Base-by-base conservation (phyloP, 2,329 filamentous ascomycete genomes). In the Alternaria metachromatica region DNA sequence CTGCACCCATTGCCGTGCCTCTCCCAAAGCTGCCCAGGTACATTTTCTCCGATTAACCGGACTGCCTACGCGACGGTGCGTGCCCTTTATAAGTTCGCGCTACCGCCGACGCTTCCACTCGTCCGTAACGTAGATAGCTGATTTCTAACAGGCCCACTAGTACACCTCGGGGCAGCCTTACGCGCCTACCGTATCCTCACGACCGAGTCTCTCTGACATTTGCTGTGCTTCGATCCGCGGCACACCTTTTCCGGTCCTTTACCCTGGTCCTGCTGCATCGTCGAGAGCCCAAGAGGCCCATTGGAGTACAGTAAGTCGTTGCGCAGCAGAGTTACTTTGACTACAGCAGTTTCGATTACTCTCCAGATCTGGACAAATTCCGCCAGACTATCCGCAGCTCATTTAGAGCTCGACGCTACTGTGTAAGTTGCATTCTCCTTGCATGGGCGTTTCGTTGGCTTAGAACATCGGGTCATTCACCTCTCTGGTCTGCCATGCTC, bases 81-180 rank as follows among this genome's bases (percentile, higher is more conserved):
- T 65, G 65, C 54, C 59, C 56, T 68, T 68, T 68, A 66, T 65
- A 75, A 72, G 55, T 71, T 72, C 69, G 63, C 70, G 68, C 66
- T 72, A 66, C 69, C 64, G 67, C 67, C 64, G 65, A 59, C 61
- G 65, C 76, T 79, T 79, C 78, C 78, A 75, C 75, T 78, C 75
- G 77, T 78, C 78, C 78, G 78, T 69, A 70, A 70, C 71, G 69
- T 70, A 73, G 70, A 73, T 62, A 71, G 66, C 70, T 72, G 60
- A 60, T 68, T 64, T 58, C 64, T 69, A 64, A 41, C 74, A 73
- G 67, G 71, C 65, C 72, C 68, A 70, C 71, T 71, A 63, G 65
- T 65, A 51, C 72, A 68, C 76, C 75, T 78, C 75, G 76, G 66
- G 66, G 41, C 67, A 62, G 60, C 64, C 65, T 64, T 64, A 57